phyloP scores from a whole-genome alignment of 2,329 filamentous ascomycete species.

The Sporothrix humicola region DNA sequence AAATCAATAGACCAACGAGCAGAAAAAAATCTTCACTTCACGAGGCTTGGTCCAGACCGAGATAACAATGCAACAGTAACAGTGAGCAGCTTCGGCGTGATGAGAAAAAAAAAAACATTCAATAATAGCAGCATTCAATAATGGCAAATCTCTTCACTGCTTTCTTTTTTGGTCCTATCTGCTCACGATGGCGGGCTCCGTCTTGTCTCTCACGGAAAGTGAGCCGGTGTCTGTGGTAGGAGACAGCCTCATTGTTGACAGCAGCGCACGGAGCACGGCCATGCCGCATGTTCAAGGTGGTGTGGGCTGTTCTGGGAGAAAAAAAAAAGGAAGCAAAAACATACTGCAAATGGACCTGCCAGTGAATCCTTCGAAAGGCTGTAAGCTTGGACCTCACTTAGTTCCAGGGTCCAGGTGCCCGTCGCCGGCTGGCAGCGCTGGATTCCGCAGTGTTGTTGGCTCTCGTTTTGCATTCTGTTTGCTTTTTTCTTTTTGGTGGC shows the following conservation, averaged over 20 bases:
- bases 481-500: conserved; percentile 2
- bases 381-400: no score
- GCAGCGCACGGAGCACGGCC: conserved; percentile 5
- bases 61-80: conserved; percentile 5
- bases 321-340: neutral
- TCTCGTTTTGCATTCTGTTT: neutral
- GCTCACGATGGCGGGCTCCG: conserved; percentile 4
- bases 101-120: neutral
- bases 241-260: neutral
- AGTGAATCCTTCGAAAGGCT: no score
- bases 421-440: neutral
- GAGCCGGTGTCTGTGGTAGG: neutral
- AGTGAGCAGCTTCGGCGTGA: neutral
- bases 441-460: neutral
- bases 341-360: neutral
- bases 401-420: no score
- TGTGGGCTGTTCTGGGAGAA: neutral
- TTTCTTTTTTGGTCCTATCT: conserved; percentile 2
- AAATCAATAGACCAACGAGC: neutral
- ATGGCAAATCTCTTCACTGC: neutral
- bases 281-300: neutral
- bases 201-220: neutral
- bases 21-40: neutral
- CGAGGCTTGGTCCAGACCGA: neutral
- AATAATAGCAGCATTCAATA: neutral